These are phyloP conservation scores for Castanea sativa DNA, from an alignment of 306 rosid species.

Conservation along the genomic window DNA sequence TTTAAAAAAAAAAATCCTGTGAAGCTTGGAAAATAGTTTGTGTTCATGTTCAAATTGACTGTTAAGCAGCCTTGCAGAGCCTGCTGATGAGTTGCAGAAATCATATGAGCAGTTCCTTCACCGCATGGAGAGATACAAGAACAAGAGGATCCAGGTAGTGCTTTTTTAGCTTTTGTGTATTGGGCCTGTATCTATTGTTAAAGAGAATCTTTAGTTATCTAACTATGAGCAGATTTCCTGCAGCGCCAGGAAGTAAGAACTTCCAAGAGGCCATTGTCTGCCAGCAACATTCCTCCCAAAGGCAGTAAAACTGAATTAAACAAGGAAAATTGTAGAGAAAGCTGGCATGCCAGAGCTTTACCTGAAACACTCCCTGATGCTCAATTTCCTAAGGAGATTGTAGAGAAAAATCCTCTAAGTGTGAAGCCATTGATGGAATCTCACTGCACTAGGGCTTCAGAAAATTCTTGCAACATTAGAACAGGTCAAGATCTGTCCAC, in stretches of 20 bases:
- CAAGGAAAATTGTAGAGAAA: conserved; percentile 25
- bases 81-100: conserved; percentile 67
- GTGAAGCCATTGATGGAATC: conserved; percentile 12
- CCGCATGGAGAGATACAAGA: conserved; percentile 60
- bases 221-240: conserved; percentile 16
- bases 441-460: background rate
- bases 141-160: conserved; percentile 55
- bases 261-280: conserved; percentile 36
- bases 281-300: conserved; percentile 20
- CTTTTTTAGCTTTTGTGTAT: conserved; percentile 10
- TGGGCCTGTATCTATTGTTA: conserved; percentile 9
- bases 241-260: conserved; percentile 49
- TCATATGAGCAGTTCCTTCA: conserved; percentile 82
- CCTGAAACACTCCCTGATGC: conserved; percentile 22
- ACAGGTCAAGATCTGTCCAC: background rate
- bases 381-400: conserved; percentile 17
- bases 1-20: background rate
- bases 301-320: conserved; percentile 31
- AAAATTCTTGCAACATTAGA: background rate
- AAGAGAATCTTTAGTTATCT: conserved; percentile 20
- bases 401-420: conserved; percentile 4
- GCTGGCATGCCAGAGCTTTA: conserved; percentile 21
- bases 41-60: conserved; percentile 16
- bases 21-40: conserved; percentile 13
- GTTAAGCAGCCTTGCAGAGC: conserved; percentile 78